Evolutionary conservation across 116 monocot genomes (phyloP), one percentile per base, ranked within the genome.

Genomic region (Zostera marina): DNA sequence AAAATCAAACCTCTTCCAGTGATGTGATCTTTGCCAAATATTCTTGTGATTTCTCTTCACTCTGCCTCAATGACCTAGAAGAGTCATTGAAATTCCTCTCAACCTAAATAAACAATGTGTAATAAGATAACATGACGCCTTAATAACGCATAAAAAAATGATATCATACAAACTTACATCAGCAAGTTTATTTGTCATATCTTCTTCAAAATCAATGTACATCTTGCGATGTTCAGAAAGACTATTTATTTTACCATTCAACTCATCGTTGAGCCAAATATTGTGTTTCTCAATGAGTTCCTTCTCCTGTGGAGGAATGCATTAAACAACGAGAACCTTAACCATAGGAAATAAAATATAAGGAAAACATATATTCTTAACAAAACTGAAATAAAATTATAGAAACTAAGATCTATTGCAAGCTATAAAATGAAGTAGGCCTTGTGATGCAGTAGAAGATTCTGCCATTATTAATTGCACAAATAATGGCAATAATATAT

Each of bases 271-370:
- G 45, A 98, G 83, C 98, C 98, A 98, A 42, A 41, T 52, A 62
- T 98, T 98, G 53, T 98, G 98, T 47, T 83, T 86, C 60, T 78
- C 76, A 32, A 98, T 72, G n/a, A 98, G 63, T 41, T 98, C 90
- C 67, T 90, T 98, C 70, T 98, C 98, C 90, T 96, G 66, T 15
- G 47, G 32, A 32, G 32, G 32, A 3, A 5, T 32, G 32, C 32
- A 32, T 32, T 32, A 32, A 32, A 32, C 32, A 32, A 32, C 32
- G 5, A 3, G 32, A 32, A 32, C 32, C 32, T 32, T 32, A 4
- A 22, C 11, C 54, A 12, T 10, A 0, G 11, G 54, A 54, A 22
- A 54, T 22, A 26, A 54, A 22, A 48, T 19, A n/a, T 16, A n/a
- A 0, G 19, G 8, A 6, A 48, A 48, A 1, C 3, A 0, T 48